Evolutionary conservation across 2,329 filamentous ascomycete species (phyloP).

Genomic region (Exophiala mesophila): DNA sequence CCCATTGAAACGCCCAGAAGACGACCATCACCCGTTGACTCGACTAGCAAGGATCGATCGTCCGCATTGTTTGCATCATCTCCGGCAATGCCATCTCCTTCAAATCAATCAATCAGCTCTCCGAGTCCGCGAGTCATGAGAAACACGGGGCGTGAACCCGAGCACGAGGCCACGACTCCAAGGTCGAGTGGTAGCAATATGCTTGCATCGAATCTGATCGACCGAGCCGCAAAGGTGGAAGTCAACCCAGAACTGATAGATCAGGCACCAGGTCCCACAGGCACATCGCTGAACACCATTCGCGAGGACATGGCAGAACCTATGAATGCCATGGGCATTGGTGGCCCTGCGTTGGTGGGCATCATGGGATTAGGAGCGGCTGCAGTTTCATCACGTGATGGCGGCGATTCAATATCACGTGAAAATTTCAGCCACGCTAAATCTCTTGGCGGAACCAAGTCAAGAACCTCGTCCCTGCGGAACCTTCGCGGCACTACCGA

Average conservation of each 20-base stretch:
- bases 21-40: slow-evolving; percentile 36
- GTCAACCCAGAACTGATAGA: slow-evolving; percentile 28
- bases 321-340: slow-evolving; percentile 26
- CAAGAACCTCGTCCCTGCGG: slow-evolving; percentile 35
- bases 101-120: too few species aligned
- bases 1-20: slow-evolving; percentile 17
- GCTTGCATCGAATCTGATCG: slow-evolving; percentile 21
- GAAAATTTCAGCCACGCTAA: slow-evolving; percentile 17
- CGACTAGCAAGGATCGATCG: slow-evolving; percentile 42
- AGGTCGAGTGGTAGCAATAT: slow-evolving; percentile 7
- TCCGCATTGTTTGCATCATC: slow-evolving; percentile 44
- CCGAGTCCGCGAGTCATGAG: slow-evolving; percentile 28
- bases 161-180: slow-evolving; percentile 1
- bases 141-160: slow-evolving; percentile 12
- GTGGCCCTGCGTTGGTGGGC: slow-evolving; percentile 12
- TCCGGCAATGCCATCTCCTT: slow-evolving; percentile 29
- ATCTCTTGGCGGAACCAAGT: slow-evolving; percentile 37
- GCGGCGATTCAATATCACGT: too few species aligned
- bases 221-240: slow-evolving; percentile 15
- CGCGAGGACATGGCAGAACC: slow-evolving; percentile 35
- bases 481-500: slow-evolving; percentile 34
- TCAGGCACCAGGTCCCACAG: slow-evolving; percentile 32
- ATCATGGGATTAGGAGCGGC: slow-evolving; percentile 13
- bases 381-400: slow-evolving; percentile 21
- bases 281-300: slow-evolving; percentile 48